phyloP scores from a whole-genome alignment of 2,329 filamentous ascomycete species.

The Aureobasidium lini region DNA sequence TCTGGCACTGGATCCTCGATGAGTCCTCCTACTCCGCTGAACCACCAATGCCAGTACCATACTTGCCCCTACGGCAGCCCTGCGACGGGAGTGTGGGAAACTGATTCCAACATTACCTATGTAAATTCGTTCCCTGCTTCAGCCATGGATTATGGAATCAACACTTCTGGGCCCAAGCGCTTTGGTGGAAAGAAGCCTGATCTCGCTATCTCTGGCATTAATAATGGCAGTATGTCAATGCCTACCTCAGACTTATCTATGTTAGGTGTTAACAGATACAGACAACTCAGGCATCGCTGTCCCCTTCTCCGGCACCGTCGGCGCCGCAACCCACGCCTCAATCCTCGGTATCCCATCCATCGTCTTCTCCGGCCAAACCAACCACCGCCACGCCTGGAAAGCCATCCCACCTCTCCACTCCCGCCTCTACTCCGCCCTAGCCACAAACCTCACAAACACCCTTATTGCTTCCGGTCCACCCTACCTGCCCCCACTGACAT shows the following conservation, averaged over 20 bases:
- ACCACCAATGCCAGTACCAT: constrained; percentile 50
- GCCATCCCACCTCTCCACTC: constrained; percentile 43
- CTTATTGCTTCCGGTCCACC: constrained; percentile 52
- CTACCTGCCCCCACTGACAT: constrained; percentile 54
- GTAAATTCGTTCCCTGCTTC: constrained; percentile 65
- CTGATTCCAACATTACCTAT: constrained; percentile 56
- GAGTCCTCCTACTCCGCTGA: constrained; percentile 41
- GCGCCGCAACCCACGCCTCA: constrained; percentile 54
- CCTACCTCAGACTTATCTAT: neutral
- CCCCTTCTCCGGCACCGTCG: constrained; percentile 60
- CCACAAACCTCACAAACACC: constrained; percentile 49
- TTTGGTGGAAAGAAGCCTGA: constrained; percentile 48
- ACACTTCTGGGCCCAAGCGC: constrained; percentile 44
- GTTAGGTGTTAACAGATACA: neutral
- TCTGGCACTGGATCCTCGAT: constrained; percentile 53
- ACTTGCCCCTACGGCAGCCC: constrained; percentile 53
- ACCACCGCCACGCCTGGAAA: constrained; percentile 48
- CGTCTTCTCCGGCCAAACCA: constrained; percentile 55
- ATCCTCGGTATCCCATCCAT: constrained; percentile 54
- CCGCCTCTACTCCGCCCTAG: constrained; percentile 56
- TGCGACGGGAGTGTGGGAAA: constrained; percentile 50
- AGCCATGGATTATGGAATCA: constrained; percentile 55
- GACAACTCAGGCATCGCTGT: constrained; percentile 50
- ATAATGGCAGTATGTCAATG: constrained; percentile 37
- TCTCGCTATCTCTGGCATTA: constrained; percentile 59